Conservation (phyloP, 345 rosid genomes). For the Citrus cavaleriei region DNA sequence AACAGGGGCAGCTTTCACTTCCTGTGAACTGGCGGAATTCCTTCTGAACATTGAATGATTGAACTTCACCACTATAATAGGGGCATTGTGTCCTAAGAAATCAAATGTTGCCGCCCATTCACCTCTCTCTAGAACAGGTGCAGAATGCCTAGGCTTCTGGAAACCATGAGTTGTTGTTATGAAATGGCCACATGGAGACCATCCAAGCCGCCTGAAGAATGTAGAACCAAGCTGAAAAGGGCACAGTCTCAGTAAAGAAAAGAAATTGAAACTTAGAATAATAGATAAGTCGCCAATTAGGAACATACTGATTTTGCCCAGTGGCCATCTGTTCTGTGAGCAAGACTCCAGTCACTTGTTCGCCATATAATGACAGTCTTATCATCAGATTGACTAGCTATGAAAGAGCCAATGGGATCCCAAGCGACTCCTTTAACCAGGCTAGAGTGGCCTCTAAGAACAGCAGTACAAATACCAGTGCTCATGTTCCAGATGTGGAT, state of each 20-base stretch:
- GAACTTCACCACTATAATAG: slow-evolving; percentile 89
- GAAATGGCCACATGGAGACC: slow-evolving; percentile 99
- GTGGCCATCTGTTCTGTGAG: slow-evolving; percentile 92
- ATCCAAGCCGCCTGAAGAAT: slow-evolving; percentile 97
- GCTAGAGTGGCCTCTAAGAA: slow-evolving; percentile 96
- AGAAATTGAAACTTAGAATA: slow-evolving; percentile 2
- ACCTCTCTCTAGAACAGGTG: slow-evolving; percentile 97
- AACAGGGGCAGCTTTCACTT: slow-evolving; percentile 45
- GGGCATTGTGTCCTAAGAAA: slow-evolving; percentile 98
- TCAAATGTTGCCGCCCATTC: slow-evolving; percentile 99
- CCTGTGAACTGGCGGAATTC: slow-evolving; percentile 46
- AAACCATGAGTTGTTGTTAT: slow-evolving; percentile 97
- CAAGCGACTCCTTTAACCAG: slow-evolving; percentile 96
- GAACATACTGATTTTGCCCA: slow-evolving; percentile 94
- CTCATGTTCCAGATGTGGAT: slow-evolving; percentile 94
- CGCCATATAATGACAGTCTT: slow-evolving; percentile 98
- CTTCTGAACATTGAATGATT: slow-evolving; percentile 94
- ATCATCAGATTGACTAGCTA: slow-evolving; percentile 99
- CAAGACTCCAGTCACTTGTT: slow-evolving; percentile 98
- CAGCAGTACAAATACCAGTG: slow-evolving; percentile 92
- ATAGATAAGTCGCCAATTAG: neutral
- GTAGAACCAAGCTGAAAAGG: slow-evolving; percentile 88
- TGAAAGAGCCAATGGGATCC: slow-evolving; percentile 98
- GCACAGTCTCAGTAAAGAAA: slow-evolving; percentile 20
- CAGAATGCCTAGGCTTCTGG: slow-evolving; percentile 99